Conservation (phyloP, 805 yeast genomes). For the Kregervanrija pseudodelftensis region DNA sequence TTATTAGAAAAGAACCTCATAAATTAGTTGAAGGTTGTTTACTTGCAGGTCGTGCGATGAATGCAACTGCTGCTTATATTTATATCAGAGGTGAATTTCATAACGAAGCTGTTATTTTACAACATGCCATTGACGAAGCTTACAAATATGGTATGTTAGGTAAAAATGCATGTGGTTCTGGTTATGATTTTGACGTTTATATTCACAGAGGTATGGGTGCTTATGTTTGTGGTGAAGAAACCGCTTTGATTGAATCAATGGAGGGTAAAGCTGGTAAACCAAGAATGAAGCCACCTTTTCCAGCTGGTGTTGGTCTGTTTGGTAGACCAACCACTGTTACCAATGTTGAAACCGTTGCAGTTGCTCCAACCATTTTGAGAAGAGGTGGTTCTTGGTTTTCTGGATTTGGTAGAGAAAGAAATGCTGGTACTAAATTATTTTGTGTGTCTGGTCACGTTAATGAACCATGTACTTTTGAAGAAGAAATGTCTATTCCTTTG, state of each 20-base stretch:
- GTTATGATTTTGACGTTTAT: constrained; percentile 75
- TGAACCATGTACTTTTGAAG: constrained; percentile 90
- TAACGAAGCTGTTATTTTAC: constrained; percentile 68
- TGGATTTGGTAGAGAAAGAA: constrained; percentile 77
- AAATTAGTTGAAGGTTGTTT: constrained; percentile 89
- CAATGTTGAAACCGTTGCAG: constrained; percentile 87
- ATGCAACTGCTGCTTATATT: constrained; percentile 87
- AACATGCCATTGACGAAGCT: constrained; percentile 81
- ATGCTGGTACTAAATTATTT: constrained; percentile 74
- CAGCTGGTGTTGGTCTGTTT: constrained; percentile 87
- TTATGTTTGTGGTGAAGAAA: constrained; percentile 88
- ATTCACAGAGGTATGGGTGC: constrained; percentile 94
- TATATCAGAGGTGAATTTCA: constrained; percentile 89
- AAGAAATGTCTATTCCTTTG: constrained; percentile 87
- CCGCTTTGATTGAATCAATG: constrained; percentile 79
- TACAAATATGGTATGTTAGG: constrained; percentile 76
- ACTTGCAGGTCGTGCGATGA: constrained; percentile 86
- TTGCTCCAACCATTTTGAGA: constrained; percentile 82
- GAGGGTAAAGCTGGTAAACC: constrained; percentile 95
- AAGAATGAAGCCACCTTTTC: constrained; percentile 90
- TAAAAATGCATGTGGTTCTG: constrained; percentile 81
- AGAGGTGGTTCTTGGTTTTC: constrained; percentile 88
- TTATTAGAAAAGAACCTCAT: constrained; percentile 86
- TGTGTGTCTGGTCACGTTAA: constrained; percentile 89
- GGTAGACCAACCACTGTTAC: constrained; percentile 91